Base-by-base conservation (phyloP, 23 red algal genomes). In the Chondrus crispus region DNA sequence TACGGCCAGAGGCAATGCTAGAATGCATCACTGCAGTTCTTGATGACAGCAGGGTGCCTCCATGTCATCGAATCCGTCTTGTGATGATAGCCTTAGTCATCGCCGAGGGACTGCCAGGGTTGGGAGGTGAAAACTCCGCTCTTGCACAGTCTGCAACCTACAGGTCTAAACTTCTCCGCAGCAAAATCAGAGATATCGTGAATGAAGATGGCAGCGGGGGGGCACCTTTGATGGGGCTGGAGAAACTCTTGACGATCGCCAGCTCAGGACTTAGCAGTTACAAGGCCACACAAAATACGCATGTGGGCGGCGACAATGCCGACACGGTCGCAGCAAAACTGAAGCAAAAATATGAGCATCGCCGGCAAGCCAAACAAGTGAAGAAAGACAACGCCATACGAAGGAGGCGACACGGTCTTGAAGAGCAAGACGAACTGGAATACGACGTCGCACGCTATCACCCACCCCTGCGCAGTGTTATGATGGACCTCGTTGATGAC, bases 401-500 rank as follows among this genome's bases (percentile, higher is more conserved):
- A 32, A 68, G 79, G 24, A 82, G 77, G 39, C 54, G 89, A 53
- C 77, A 82, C 75, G 89, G 76, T 24, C 62, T 74, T 1, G 58
- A 82, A 57, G 43, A 71, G 44, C 54, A 82, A 53, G 89, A 62
- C 32, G 72, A 72, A 33, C 83, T 93, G 19, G 81, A 88, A 16
- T 89, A 89, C 69, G 93, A 95, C 52, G 84, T 95, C 75, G 79
- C 83, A 9, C 52, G 93, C 11, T 95, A 95, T 40, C 84, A 85
- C 18, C 93, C 93, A 45, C 93, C 93, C 6, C 58, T 95, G 28
- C 80, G 80, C 33, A 88, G 92, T 43, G 82, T 94, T 20, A 87
- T 81, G 80, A 81, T 94, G 83, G 92, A 94, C 73, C 73, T 94
- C 52, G 89, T 92, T 14, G 89, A 92, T 57, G 89, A 84, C 46